phyloP scores from a whole-genome alignment of 306 rosid genomes.

The Gleditsia sinensis region DNA sequence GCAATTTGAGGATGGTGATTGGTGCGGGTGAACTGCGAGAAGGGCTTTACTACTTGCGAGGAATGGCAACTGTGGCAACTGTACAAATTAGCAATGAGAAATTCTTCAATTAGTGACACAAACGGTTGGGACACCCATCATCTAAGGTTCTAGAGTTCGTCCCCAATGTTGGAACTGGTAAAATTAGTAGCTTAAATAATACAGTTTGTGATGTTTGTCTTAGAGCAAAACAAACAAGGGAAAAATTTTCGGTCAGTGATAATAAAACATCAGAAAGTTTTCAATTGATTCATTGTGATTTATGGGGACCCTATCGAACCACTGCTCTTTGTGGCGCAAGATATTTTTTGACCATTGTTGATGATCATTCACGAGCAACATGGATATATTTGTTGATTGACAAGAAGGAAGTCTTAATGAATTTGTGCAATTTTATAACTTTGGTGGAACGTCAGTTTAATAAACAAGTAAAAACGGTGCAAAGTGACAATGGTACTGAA shows the following conservation, averaged over 20 bases:
- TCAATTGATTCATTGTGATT: neutral
- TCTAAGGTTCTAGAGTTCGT: neutral
- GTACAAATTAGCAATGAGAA: neutral
- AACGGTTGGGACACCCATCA: neutral
- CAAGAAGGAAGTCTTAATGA: too few species aligned
- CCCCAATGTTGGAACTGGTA: neutral
- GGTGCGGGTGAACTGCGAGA: neutral
- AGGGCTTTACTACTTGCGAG: neutral
- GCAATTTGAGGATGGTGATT: neutral
- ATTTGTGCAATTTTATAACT: too few species aligned
- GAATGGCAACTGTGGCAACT: neutral
- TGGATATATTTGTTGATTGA: too few species aligned
- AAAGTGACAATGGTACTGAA: neutral
- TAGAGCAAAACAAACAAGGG: neutral
- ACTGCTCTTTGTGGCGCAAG: neutral
- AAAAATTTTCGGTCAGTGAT: neutral
- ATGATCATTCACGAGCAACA: neutral
- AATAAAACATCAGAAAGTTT: neutral
- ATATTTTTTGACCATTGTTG: neutral
- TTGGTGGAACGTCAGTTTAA: neutral
- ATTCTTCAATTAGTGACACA: neutral
- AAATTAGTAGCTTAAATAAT: neutral
- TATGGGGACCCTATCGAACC: neutral
- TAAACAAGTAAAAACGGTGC: neutral
- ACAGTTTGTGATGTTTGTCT: neutral